Base-by-base conservation (phyloP, 2,329 filamentous ascomycete genomes). In the Diaporthe amygdali region DNA sequence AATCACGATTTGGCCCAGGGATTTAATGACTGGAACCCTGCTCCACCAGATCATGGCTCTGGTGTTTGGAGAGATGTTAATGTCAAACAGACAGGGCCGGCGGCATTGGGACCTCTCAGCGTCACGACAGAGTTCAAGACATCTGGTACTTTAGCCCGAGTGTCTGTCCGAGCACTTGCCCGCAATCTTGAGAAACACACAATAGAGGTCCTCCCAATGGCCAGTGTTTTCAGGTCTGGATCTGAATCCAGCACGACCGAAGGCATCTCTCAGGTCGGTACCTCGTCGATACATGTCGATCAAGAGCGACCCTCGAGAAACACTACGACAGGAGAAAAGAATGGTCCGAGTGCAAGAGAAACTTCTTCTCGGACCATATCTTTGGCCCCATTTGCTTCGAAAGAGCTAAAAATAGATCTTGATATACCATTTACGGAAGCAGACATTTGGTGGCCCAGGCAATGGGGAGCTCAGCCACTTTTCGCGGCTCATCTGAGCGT, bases 21-120 rank as follows among this genome's bases (percentile, higher is more conserved):
- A 0, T 91, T 90, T 69, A 85, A 89, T 0, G 89, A 91, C 74
- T 91, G 89, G 89, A 91, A 91, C 68, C 88, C 88, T 0, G 86
- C 87, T 68, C 88, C 89, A 0, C 84, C 88, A 0, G 90, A 92
- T 76, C 91, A 91, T 56, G 89, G 89, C 2, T 90, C 89, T 0
- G 90, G 90, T 0, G 81, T 92, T 10, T 92, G 90, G 90, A 83
- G 90, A 6, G 81, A 91, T 51, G 81, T 92, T 1, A 83, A 85
- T 41, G 68, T 92, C 51, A 87, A 85, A 63, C 84, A 88, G 76
- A 90, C 87, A 0, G 89, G 89, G 0, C 76, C 86, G 0, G 83
- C 89, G 1, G 78, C 81, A 2, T 74, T 87, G 64, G 85, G 82
- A 0, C 78, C 85, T 0, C 74, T 88, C 27, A 82, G 86, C 9